A percentile compares a stretch with the other conserved stretches of the same genome.
Evolutionary conservation across 2,329 filamentous ascomycete genomes (phyloP).

Genomic region (Diaporthe eres): DNA sequence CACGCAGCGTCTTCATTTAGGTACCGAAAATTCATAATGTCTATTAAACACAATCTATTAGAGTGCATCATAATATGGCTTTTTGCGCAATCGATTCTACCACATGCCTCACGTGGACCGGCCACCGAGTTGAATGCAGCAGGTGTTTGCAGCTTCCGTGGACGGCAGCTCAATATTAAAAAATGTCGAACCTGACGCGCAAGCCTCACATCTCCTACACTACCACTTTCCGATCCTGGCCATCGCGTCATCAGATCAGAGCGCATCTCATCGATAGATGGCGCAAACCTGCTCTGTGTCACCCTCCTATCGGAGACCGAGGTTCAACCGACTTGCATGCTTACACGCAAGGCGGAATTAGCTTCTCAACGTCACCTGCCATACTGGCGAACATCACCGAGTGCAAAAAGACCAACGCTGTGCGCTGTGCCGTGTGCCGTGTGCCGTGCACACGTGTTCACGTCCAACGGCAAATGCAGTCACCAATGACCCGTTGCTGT

Average conservation of each 20-base stretch:
- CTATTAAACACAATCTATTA: neutral
- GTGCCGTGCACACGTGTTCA: neutral
- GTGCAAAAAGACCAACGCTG: neutral
- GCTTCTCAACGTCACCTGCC: neutral
- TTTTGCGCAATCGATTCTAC: neutral
- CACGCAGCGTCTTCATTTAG: constrained; percentile 19
- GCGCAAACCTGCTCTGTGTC: neutral
- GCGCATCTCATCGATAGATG: neutral
- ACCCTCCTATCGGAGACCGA: constrained; percentile 7
- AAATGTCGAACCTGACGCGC: neutral
- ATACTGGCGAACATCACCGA: neutral
- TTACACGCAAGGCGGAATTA: neutral
- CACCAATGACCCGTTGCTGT: neutral
- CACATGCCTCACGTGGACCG: neutral
- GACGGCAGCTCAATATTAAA: neutral
- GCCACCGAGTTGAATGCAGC: neutral
- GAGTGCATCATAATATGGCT: neutral
- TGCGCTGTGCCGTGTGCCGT: neutral
- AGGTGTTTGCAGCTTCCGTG: neutral
- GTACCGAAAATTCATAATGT: constrained; percentile 27
- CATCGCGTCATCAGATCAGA: neutral
- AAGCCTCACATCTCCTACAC: neutral
- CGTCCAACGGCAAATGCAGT: neutral
- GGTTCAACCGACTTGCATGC: neutral
- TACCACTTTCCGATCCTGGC: constrained; percentile 26